Evolutionary conservation across 2,329 filamentous ascomycete genomes (phyloP).

Genomic region (Claviceps africana): DNA sequence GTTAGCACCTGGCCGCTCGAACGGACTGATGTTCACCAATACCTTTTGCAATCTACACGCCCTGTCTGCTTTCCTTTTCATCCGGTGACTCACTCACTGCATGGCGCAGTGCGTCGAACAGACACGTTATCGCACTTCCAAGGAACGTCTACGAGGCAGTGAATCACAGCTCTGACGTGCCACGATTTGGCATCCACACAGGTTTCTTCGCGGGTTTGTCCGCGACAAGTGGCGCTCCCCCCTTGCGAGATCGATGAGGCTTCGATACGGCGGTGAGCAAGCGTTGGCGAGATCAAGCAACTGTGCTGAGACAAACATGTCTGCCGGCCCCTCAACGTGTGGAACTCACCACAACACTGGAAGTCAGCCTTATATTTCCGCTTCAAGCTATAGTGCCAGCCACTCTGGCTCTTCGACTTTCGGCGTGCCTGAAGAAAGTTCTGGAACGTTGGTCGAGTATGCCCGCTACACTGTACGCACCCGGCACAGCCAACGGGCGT

Average conservation of each 20-base stretch:
- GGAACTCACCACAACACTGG: not conserved
- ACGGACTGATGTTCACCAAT: not conserved
- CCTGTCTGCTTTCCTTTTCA: not conserved
- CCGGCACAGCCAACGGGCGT: not conserved
- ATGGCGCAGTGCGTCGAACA: not conserved
- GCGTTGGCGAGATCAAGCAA: conserved; percentile 2
- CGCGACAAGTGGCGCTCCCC: not conserved
- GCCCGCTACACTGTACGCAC: not conserved
- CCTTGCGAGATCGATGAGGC: not conserved
- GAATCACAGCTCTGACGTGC: not conserved
- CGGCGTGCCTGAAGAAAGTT: not conserved
- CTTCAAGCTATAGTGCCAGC: not conserved
- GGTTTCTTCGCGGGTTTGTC: not conserved
- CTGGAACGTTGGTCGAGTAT: conserved; percentile 1
- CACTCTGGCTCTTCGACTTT: not conserved
- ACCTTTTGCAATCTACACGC: not conserved
- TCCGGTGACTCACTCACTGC: not conserved
- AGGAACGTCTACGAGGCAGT: not conserved
- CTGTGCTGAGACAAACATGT: conserved; percentile 2
- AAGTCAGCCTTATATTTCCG: conserved; percentile 1
- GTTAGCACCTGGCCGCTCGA: not conserved
- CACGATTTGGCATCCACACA: not conserved
- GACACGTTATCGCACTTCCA: not conserved
- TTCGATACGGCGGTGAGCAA: not conserved
- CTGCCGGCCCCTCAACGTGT: not conserved